Percentiles rank a stretch among this genome's conserved stretches.
phyloP scores from a whole-genome alignment of 2,329 filamentous ascomycete genomes.

The Macrophomina tecta region DNA sequence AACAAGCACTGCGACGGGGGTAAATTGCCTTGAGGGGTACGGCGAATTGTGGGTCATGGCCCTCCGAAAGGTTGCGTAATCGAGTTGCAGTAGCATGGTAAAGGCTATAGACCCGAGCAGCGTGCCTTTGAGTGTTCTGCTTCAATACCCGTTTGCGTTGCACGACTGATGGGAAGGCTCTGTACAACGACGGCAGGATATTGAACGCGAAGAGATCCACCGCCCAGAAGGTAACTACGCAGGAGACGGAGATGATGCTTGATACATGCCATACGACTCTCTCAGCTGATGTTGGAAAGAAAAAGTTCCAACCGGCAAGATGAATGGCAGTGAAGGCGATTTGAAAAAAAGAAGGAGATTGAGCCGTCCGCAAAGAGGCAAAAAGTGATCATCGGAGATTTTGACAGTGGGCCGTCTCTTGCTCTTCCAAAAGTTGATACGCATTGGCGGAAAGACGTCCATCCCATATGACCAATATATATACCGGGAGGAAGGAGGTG shows the following conservation, averaged over 20 bases:
- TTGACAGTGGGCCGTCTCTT: background rate
- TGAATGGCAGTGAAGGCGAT: background rate
- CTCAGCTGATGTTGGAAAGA: background rate
- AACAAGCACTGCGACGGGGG: no score
- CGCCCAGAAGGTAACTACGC: background rate
- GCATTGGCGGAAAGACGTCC: background rate
- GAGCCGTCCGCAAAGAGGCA: background rate
- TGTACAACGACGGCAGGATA: background rate
- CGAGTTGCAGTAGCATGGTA: no score
- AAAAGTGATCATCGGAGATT: background rate
- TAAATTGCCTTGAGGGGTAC: no score
- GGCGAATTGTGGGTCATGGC: no score
- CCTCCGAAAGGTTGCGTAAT: no score
- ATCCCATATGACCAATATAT: background rate
- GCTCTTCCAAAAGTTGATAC: no score
- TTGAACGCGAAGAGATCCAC: background rate
- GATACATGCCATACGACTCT: background rate
- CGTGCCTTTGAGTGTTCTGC: no score
- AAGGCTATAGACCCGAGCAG: no score
- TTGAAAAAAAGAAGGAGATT: background rate
- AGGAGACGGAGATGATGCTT: background rate
- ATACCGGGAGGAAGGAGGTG: background rate
- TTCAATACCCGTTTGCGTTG: no score
- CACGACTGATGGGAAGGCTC: background rate
- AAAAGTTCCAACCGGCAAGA: conserved; percentile 5